Evolutionary conservation across 2,329 filamentous ascomycete species (phyloP), one percentile per base, ranked within the genome.

Genomic region (Dothidotthia symphoricarpi): DNA sequence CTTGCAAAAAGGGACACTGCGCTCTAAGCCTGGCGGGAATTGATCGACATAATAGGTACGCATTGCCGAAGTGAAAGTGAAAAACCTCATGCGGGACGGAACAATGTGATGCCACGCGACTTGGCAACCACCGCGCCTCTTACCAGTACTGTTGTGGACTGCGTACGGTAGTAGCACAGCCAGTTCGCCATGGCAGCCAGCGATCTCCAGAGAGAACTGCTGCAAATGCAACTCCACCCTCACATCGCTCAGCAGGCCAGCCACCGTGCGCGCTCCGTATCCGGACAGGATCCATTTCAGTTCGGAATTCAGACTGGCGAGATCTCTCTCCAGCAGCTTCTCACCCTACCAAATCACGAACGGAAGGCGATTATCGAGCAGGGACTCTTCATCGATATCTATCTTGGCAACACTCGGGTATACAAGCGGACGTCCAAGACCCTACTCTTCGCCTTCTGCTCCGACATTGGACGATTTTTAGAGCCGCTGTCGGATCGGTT

Each of bases 341-440:
- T 27, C 3, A 8, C 3, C 13, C 28, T 22, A 17, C 34, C 25
- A n/a, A 31, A 31, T 27, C 16, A 16, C 31, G 30, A 24, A 2
- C 33, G 38, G 13, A 14, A 15, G 17, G 12, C 12, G 0, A 34
- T 45, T 12, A 24, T 41, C 7, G 34, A 36, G 24, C n/a, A 31
- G n/a, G 34, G 34, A 6, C 38, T 38, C 11, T 41, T 28, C 11
- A 37, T 45, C 15, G 39, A 45, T 24, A 22, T 38, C 4, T 41
- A 38, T 8, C 37, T 45, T 19, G 42, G 42, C 25, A 15, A 28
- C 14, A 45, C 26, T 13, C 28, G 37, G 6, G 33, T 45, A 4
- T 38, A 45, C 34, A 45, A 45, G 33, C 36, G 42, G 6, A 31
- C 24, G 7, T 31, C 38, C 7, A 31, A 30, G 16, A 15, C 31